phyloP scores from a whole-genome alignment of 768 basidiomycete species.

The Russula abietina region DNA sequence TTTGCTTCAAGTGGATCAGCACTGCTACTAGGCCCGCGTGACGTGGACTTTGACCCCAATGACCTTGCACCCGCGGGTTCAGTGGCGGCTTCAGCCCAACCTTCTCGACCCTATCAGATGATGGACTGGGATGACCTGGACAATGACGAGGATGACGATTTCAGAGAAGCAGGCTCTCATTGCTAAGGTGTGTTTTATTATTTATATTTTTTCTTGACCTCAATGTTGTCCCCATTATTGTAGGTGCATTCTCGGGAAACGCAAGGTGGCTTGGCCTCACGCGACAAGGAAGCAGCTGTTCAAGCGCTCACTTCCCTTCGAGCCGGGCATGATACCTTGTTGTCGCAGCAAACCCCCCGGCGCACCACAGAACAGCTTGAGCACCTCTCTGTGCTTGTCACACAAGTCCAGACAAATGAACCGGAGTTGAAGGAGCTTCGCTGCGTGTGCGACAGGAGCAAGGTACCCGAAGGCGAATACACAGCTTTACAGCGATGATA shows the following conservation, averaged over 20 bases:
- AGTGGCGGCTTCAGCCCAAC: neutral
- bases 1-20: no score
- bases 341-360: slow-evolving; percentile 58
- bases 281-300: slow-evolving; percentile 55
- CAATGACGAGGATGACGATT: slow-evolving; percentile 16
- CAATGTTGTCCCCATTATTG: slow-evolving; percentile 2
- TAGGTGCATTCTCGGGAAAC: slow-evolving; percentile 60
- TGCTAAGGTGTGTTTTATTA: slow-evolving; percentile 47
- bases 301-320: slow-evolving; percentile 49
- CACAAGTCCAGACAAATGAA: slow-evolving; percentile 58
- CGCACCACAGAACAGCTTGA: slow-evolving; percentile 70
- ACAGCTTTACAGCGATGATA: slow-evolving; percentile 60
- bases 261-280: slow-evolving; percentile 47
- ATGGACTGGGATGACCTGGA: slow-evolving; percentile 16
- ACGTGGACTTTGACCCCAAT: slow-evolving; percentile 20
- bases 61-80: slow-evolving; percentile 15
- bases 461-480: slow-evolving; percentile 61
- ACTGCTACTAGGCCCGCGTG: neutral
- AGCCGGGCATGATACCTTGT: slow-evolving; percentile 53
- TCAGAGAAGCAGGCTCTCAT: slow-evolving; percentile 53
- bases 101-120: slow-evolving; percentile 1
- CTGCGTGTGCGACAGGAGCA: slow-evolving; percentile 50
- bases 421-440: slow-evolving; percentile 70
- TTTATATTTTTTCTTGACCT: slow-evolving; percentile 17
- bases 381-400: slow-evolving; percentile 41